Evolutionary conservation across 139 green algal genomes (phyloP).

Genomic region (Chlamydomonas schloesseri): DNA sequence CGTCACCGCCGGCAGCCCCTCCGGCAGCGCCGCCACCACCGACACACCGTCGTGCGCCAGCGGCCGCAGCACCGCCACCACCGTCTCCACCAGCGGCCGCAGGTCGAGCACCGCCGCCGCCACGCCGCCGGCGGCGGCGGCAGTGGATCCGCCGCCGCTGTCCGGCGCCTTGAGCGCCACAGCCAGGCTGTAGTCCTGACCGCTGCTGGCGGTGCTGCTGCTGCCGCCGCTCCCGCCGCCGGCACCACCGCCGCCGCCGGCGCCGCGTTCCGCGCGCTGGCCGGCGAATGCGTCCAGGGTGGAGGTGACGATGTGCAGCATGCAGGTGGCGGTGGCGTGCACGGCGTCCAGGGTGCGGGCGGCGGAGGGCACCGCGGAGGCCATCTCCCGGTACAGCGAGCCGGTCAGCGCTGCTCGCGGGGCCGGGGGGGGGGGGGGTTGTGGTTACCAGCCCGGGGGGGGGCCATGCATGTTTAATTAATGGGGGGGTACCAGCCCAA

Average conservation of each 20-base stretch:
- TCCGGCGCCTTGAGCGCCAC: neutral
- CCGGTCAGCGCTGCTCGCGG: constrained; percentile 55
- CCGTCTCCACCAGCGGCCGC: constrained; percentile 49
- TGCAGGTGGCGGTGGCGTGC: constrained; percentile 53
- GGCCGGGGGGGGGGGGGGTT: neutral
- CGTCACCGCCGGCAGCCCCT: constrained; percentile 47
- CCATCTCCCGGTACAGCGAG: constrained; percentile 50
- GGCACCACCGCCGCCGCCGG: neutral
- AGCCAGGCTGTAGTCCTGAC: neutral
- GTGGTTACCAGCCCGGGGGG: no score
- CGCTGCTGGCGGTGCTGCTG: neutral
- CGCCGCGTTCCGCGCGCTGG: neutral
- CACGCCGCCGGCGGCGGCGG: neutral
- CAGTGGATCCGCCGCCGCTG: neutral
- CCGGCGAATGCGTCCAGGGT: constrained; percentile 45
- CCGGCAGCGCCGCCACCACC: constrained; percentile 52
- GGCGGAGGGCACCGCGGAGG: constrained; percentile 3
- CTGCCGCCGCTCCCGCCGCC: neutral
- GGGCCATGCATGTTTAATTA: no score
- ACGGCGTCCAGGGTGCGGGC: constrained; percentile 55
- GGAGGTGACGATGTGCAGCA: constrained; percentile 60
- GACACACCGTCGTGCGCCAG: constrained; percentile 58
- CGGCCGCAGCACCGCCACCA: constrained; percentile 54
- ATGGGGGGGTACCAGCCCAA: no score
- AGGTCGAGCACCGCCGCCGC: constrained; percentile 28